Base-by-base conservation (phyloP, 1,284 basidiomycete species). In the Irpex sp. region DNA sequence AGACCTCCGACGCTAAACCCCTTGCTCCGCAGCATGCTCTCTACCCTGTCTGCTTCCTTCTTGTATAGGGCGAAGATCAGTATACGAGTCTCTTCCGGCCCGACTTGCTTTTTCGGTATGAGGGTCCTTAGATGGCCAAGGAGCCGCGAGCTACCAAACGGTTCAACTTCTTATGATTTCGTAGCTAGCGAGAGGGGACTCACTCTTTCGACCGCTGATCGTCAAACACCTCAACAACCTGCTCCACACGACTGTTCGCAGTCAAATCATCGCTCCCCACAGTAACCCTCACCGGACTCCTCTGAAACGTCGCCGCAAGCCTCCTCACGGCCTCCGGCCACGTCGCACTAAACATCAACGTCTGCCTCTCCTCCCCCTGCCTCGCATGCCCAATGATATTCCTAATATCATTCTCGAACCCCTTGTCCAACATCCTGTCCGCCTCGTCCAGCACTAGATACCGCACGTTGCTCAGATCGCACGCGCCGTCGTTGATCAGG, bases 21-120 rank as follows among this genome's bases (percentile, higher is more conserved):
- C 47, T 89, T 87, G 52, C 88, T 81, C 60, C 83, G 80, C 17
- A 99, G 86, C 68, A 87, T 93, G 70, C 86, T 81, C 74, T 96
- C 94, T 3, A 99, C 88, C 15, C 97, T 86, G 56, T 93, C 86
- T 1, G 96, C 94, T 77, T 99, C 96, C 75, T 96, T 97, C 80
- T 99, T 99, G 83, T 99, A 99, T 56, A 99, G 82, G 1, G 93
- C 97, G 76, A 99, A 99, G 54, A 99, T 87, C 54, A 99, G 86
- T 64, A 96, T 87, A 61, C 94, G 93, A 9, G 90, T 77, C 44
- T 87, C 84, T 19, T 80, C 82, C 2, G 82, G 74, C 68, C 73
- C 80, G 73, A 76, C 21, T 69, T 67, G 81, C 54, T 92, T 89
- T 73, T 90, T 89, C 72, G 88, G 85, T n/a, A 81, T 75, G 4